phyloP scores from a whole-genome alignment of 2,329 filamentous ascomycete genomes.

The Paraphoma chrysanthemicola region DNA sequence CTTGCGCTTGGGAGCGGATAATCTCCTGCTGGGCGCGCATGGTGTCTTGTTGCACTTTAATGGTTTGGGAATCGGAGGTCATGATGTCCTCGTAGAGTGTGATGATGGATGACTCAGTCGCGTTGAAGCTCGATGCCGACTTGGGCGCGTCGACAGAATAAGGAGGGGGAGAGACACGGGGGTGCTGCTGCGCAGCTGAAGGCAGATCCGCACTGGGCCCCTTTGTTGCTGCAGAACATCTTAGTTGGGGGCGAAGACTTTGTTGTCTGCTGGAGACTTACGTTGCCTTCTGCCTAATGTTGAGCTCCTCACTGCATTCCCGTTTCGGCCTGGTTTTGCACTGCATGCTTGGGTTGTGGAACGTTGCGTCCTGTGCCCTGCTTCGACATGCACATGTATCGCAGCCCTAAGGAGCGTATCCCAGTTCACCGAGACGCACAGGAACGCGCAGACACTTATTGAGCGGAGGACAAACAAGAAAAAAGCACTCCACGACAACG shows the following conservation, averaged over 20 bases:
- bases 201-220: not conserved
- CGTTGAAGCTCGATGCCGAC: not conserved
- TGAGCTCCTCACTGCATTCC: not conserved
- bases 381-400: not conserved
- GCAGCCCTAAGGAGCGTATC: not conserved
- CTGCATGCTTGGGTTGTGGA: not conserved
- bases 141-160: conserved; percentile 5
- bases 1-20: conserved; percentile 10
- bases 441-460: not conserved
- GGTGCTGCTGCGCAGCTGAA: not conserved
- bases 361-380: not conserved
- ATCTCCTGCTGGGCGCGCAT: conserved; percentile 12
- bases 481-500: not conserved
- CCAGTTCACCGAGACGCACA: not conserved
- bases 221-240: not conserved
- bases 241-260: not conserved
- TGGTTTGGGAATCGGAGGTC: conserved; percentile 12
- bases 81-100: conserved; percentile 16
- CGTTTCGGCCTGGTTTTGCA: not conserved
- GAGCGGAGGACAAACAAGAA: not conserved
- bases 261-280: not conserved
- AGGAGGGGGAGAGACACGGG: not conserved
- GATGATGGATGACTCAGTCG: not conserved
- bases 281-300: not conserved
- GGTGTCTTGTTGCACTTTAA: conserved; percentile 13